A percentile compares a stretch with the other conserved stretches of the same genome.
Conservation (phyloP, 805 yeast genomes). For the Sugiyamaella qingdaonensis region DNA sequence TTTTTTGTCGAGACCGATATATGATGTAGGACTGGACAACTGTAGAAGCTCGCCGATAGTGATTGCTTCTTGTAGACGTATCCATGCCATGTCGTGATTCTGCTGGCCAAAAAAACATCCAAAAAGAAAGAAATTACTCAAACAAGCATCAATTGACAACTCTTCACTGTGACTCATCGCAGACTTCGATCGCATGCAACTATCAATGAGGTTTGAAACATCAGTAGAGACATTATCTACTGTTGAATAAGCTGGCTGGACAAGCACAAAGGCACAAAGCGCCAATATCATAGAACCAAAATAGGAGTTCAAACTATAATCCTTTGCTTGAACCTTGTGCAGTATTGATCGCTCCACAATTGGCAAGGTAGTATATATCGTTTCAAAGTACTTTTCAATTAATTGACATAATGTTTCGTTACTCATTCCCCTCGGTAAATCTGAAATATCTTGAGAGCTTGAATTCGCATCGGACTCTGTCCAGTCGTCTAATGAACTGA, state of each 20-base stretch:
- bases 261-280: background rate
- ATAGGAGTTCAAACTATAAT: background rate
- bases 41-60: background rate
- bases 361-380: background rate
- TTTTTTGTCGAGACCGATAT: background rate
- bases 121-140: background rate
- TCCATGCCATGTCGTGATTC: background rate
- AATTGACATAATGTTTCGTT: background rate
- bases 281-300: background rate
- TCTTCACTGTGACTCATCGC: background rate
- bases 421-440: background rate
- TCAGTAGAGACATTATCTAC: background rate
- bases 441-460: background rate
- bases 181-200: background rate
- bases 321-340: background rate
- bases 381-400: background rate
- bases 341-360: background rate
- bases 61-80: conserved; percentile 1
- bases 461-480: background rate
- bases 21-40: background rate
- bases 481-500: background rate
- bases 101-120: conserved; percentile 1
- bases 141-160: background rate
- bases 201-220: background rate
- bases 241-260: background rate